Evolutionary conservation across 2,329 filamentous ascomycete genomes (phyloP).

Genomic region (Penicillium nordicum): DNA sequence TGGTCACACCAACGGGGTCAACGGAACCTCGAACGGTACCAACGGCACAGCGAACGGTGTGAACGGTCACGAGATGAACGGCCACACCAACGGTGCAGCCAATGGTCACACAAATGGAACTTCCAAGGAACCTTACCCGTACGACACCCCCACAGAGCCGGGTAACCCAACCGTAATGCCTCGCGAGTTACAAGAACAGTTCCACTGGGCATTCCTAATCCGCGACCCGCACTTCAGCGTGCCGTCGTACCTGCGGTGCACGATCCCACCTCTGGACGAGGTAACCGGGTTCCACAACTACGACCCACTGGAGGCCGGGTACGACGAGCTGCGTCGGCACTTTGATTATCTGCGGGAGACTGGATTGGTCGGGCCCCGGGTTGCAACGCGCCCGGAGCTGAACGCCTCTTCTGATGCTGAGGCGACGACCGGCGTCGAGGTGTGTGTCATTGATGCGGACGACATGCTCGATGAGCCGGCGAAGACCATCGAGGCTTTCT

Average conservation of each 20-base stretch:
- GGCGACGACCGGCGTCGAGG: constrained; percentile 43
- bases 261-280: constrained; percentile 76
- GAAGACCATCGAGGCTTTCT: constrained; percentile 73
- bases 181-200: constrained; percentile 66
- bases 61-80: constrained; percentile 3
- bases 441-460: constrained; percentile 90
- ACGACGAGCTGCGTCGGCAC: constrained; percentile 77
- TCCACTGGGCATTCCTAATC: constrained; percentile 96
- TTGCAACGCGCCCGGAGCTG: constrained; percentile 45
- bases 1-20: constrained; percentile 12
- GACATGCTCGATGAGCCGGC: constrained; percentile 85
- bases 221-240: constrained; percentile 89
- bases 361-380: constrained; percentile 66
- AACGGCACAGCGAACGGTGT: constrained; percentile 11
- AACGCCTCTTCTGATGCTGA: constrained; percentile 27
- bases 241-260: constrained; percentile 93
- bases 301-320: constrained; percentile 83
- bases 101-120: constrained; percentile 24
- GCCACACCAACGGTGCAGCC: constrained; percentile 9
- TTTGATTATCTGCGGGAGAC: constrained; percentile 77
- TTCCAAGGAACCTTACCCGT: constrained; percentile 53
- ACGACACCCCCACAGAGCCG: constrained; percentile 57
- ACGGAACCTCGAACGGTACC: constrained; percentile 1
- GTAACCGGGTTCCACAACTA: constrained; percentile 84
- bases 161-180: constrained; percentile 86